phyloP scores from a whole-genome alignment of 1,284 basidiomycete species.

The Calocybe gambosa region DNA sequence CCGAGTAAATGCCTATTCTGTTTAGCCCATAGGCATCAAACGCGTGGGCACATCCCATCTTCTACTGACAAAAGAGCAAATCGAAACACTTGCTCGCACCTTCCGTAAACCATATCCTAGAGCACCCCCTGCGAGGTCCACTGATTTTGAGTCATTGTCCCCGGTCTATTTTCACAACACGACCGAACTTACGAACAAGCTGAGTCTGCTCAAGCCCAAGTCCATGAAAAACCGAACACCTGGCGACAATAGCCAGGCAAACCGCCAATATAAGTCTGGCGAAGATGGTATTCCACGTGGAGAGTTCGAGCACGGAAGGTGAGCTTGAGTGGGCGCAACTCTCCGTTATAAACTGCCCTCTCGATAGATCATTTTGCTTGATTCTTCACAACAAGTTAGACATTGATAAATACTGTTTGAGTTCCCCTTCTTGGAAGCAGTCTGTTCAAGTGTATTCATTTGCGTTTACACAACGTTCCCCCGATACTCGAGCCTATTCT shows the following conservation, averaged over 20 bases:
- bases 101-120: constrained; percentile 7
- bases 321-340: background rate
- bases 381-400: constrained; percentile 19
- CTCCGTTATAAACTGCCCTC: background rate
- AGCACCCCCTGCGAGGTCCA: constrained; percentile 3
- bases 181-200: constrained; percentile 24
- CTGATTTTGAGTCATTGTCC: constrained; percentile 32
- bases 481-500: constrained; percentile 22
- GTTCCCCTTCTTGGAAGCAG: constrained; percentile 22
- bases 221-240: constrained; percentile 11
- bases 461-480: constrained; percentile 24
- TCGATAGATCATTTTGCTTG: constrained; percentile 10
- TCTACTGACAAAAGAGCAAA: constrained; percentile 25
- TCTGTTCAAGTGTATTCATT: constrained; percentile 25
- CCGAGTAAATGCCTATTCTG: background rate
- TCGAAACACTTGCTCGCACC: constrained; percentile 7
- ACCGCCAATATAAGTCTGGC: constrained; percentile 20
- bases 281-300: constrained; percentile 22
- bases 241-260: constrained; percentile 28
- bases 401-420: constrained; percentile 20
- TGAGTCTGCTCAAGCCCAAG: constrained; percentile 25
- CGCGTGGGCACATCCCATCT: constrained; percentile 29
- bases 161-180: constrained; percentile 27
- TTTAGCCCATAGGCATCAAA: constrained; percentile 27
- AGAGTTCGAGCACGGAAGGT: constrained; percentile 35